These are phyloP conservation scores for Hypoxylon rubiginosum DNA, from an alignment of 2,329 filamentous ascomycete genomes.

Conservation along the genomic window DNA sequence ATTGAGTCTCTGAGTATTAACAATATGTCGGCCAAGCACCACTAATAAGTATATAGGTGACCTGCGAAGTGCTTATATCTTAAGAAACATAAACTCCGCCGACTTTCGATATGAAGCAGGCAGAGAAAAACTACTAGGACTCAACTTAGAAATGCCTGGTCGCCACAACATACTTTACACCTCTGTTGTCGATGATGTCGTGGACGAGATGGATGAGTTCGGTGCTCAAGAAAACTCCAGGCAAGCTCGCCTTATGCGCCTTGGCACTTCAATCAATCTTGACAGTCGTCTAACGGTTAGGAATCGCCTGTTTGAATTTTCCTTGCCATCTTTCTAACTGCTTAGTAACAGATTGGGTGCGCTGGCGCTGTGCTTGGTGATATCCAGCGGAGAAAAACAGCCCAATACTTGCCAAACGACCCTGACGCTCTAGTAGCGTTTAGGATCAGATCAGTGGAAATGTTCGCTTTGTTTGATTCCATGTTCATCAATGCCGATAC, in stretches of 20 bases:
- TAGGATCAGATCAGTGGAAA: conserved; percentile 74
- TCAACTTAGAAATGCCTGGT: conserved; percentile 65
- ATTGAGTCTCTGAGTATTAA: background rate
- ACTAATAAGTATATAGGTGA: conserved; percentile 52
- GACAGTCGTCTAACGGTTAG: conserved; percentile 78
- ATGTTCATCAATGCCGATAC: conserved; percentile 89
- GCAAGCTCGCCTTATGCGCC: conserved; percentile 74
- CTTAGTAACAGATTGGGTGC: conserved; percentile 74
- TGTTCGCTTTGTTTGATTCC: conserved; percentile 75
- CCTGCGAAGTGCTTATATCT: conserved; percentile 58
- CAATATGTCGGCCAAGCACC: background rate
- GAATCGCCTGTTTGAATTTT: conserved; percentile 6
- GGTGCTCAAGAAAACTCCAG: conserved; percentile 62
- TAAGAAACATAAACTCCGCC: conserved; percentile 77
- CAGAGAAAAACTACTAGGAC: conserved; percentile 72
- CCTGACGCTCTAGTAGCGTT: conserved; percentile 67
- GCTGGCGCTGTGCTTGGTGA: conserved; percentile 88
- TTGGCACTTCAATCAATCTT: conserved; percentile 79
- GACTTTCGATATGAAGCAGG: conserved; percentile 80
- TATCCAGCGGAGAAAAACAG: conserved; percentile 75
- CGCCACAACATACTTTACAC: conserved; percentile 72
- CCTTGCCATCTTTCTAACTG: conserved; percentile 31
- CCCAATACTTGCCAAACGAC: conserved; percentile 73
- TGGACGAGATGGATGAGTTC: conserved; percentile 52
- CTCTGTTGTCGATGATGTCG: conserved; percentile 63